Conservation (phyloP, 306 rosid genomes). For the Coriaria nepalensis region DNA sequence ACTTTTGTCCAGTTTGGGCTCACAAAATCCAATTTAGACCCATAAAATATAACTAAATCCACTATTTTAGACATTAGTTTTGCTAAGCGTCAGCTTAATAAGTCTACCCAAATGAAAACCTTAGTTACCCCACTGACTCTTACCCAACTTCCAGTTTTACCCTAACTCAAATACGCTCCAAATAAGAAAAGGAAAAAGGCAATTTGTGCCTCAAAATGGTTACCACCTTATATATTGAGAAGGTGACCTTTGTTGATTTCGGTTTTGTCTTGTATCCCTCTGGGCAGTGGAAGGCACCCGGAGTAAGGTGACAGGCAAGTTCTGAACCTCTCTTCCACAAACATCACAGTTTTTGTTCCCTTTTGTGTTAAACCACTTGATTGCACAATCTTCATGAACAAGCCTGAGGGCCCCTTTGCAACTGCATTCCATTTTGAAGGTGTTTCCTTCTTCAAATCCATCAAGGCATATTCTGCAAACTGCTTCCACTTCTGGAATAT, state of each 20-base stretch:
- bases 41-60: too few relatives aligned
- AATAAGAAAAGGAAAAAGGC: background rate
- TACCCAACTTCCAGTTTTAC: too few relatives aligned
- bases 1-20: too few relatives aligned
- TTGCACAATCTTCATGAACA: slow-evolving; percentile 73
- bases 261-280: slow-evolving; percentile 32
- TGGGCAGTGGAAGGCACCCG: slow-evolving; percentile 50
- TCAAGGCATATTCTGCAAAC: slow-evolving; percentile 91
- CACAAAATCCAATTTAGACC: too few relatives aligned
- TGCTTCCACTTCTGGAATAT: slow-evolving; percentile 98
- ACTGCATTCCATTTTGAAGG: slow-evolving; percentile 93
- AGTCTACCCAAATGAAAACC: too few relatives aligned
- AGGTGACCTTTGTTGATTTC: slow-evolving; percentile 29
- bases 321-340: slow-evolving; percentile 71
- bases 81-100: too few relatives aligned
- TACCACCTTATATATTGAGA: slow-evolving; percentile 57
- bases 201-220: background rate
- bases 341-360: slow-evolving; percentile 88
- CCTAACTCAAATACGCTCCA: too few relatives aligned
- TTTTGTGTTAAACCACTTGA: slow-evolving; percentile 74
- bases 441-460: slow-evolving; percentile 69
- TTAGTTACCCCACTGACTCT: too few relatives aligned
- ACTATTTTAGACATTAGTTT: too few relatives aligned
- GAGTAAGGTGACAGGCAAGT: slow-evolving; percentile 86
- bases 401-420: slow-evolving; percentile 92